These are phyloP conservation scores for Saprolegnia parasitica DNA, from an alignment of 352 stramenopile genomes.

Conservation along the genomic window DNA sequence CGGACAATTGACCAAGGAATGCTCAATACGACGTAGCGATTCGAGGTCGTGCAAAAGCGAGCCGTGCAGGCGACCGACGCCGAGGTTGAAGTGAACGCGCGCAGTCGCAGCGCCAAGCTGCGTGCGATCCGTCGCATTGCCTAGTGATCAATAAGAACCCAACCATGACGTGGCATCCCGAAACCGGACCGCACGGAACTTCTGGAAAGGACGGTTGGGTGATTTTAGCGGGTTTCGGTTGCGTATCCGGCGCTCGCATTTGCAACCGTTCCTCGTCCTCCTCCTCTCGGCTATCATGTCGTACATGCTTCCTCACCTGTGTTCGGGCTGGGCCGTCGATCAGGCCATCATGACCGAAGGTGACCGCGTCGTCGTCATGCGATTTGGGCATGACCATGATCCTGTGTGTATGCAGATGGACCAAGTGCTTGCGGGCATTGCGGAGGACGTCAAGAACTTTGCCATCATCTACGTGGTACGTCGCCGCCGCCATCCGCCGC, in stretches of 20 bases:
- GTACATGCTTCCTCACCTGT: constrained; percentile 97
- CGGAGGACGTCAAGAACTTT: constrained; percentile 99
- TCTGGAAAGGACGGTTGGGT: too few relatives aligned
- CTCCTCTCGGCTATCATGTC: constrained; percentile 58
- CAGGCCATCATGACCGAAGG: constrained; percentile 98
- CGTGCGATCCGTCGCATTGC: constrained; percentile 30
- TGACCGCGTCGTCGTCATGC: constrained; percentile 97
- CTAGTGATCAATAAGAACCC: not conserved
- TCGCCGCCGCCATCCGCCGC: not conserved
- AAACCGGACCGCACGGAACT: too few relatives aligned
- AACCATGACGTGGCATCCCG: not conserved
- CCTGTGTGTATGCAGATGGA: constrained; percentile 99
- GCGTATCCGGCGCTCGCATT: too few relatives aligned
- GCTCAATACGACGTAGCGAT: constrained; percentile 42
- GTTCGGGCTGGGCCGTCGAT: constrained; percentile 97
- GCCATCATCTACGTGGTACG: constrained; percentile 97
- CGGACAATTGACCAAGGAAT: constrained; percentile 4
- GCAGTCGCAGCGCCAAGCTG: constrained; percentile 62
- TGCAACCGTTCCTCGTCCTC: too few relatives aligned
- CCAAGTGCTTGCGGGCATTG: constrained; percentile 92
- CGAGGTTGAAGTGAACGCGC: constrained; percentile 59
- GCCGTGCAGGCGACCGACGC: constrained; percentile 58
- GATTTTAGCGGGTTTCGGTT: too few relatives aligned
- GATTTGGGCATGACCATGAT: constrained; percentile 98
- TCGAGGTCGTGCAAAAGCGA: constrained; percentile 59